Conservation (phyloP, 805 yeast species). For the Citeromyces matritensis region DNA sequence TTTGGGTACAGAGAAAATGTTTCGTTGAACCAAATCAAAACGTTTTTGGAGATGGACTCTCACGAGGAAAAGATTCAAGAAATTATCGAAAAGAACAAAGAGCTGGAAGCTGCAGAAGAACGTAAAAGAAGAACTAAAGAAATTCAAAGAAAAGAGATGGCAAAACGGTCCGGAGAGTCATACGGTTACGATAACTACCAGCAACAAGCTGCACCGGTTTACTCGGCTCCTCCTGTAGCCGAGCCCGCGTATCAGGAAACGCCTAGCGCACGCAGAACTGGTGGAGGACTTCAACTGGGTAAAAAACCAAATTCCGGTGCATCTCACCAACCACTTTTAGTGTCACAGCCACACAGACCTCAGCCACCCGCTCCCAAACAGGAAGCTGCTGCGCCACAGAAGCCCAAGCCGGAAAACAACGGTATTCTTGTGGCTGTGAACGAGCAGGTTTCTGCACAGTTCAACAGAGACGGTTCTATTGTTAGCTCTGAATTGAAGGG, state of each 20-base stretch:
- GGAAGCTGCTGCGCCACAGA: conserved; percentile 7
- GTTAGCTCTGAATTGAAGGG: conserved; percentile 72
- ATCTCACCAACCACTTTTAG: conserved; percentile 6
- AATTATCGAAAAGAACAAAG: conserved; percentile 92
- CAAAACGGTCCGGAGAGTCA: conserved; percentile 25
- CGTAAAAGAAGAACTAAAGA: conserved; percentile 91
- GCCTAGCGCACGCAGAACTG: conserved; percentile 14
- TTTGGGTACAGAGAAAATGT: conserved; percentile 86
- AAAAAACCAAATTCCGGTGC: conserved; percentile 20
- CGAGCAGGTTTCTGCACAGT: conserved; percentile 66
- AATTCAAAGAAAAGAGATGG: conserved; percentile 67
- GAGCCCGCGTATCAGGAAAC: conserved; percentile 11
- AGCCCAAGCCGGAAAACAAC: conserved; percentile 32
- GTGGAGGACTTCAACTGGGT: conserved; percentile 72
- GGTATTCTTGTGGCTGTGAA: conserved; percentile 69
- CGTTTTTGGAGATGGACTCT: conserved; percentile 92
- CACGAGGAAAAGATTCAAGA: conserved; percentile 98
- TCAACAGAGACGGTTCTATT: conserved; percentile 73
- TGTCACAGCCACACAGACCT: conserved; percentile 11
- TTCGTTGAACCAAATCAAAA: conserved; percentile 66
- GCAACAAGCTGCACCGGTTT: conserved; percentile 9
- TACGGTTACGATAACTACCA: conserved; percentile 18
- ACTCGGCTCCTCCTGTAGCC: conserved; percentile 4
- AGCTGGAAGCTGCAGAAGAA: conserved; percentile 92
- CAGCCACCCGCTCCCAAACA: conserved; percentile 7